phyloP scores from a whole-genome alignment of 225 moss, liverwort and hornwort genomes.

The Pseudoscleropodium purum region DNA sequence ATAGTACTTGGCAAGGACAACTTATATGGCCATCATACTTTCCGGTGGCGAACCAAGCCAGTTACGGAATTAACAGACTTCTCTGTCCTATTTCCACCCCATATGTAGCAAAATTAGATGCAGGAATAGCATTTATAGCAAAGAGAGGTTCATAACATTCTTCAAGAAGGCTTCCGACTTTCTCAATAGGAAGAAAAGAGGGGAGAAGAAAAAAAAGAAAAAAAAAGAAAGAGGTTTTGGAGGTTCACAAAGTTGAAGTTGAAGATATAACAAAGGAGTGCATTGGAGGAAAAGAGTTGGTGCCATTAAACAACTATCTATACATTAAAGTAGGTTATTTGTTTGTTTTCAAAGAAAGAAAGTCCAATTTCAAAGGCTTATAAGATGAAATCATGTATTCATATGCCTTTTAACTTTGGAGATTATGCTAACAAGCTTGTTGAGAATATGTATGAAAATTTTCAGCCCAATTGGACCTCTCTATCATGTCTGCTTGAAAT shows the following conservation, averaged over 20 bases:
- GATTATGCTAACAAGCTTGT: background rate
- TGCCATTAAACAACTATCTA: background rate
- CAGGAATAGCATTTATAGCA: background rate
- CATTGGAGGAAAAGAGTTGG: background rate
- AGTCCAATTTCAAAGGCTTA: background rate
- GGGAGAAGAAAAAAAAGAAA: too few relatives aligned
- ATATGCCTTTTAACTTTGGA: background rate
- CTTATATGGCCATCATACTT: background rate
- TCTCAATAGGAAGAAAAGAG: background rate
- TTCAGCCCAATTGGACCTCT: background rate
- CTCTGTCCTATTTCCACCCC: background rate
- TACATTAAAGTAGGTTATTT: too few relatives aligned
- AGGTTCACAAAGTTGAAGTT: background rate
- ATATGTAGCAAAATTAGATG: background rate
- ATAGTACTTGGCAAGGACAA: background rate
- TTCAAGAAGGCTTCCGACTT: background rate
- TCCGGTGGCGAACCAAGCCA: background rate
- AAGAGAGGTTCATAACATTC: background rate
- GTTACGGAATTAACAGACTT: background rate
- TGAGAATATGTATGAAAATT: background rate
- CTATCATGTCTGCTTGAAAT: accelerated
- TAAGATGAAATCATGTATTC: background rate
- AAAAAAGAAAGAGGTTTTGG: too few relatives aligned
- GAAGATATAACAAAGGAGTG: background rate
- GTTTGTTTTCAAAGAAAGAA: too few relatives aligned